Base-by-base conservation (phyloP, 1,139 yeast species). In the Pichia terricola region DNA sequence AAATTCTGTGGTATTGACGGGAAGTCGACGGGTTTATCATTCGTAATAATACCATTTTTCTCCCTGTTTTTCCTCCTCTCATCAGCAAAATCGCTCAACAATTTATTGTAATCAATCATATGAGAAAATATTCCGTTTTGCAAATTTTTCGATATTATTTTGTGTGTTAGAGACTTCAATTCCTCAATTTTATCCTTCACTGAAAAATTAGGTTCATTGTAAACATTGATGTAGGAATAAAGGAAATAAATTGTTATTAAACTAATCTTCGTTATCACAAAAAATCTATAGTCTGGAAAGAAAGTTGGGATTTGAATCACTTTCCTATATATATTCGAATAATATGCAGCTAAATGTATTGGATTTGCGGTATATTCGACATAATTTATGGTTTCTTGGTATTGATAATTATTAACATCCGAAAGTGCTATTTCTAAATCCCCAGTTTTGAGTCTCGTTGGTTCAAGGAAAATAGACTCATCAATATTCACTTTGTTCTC, bases 271-370 rank as follows among this genome's bases (percentile, higher is more conserved):
- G 49, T 38, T 34, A 38, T 45, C 25, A 43, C 45, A 36, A 47
- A 47, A 35, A 45, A 47, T n/a, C 30, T 41, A 30, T 47, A 47
- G 32, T 45, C 41, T 11, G 47, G 28, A 10, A 36, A n/a, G 10
- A 43, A 27, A n/a, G 39, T 35, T 10, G 43, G 45, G 10, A 43
- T 22, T 26, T 34, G 31, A n/a, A 47, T 40, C 4, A 42, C 34
- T 2, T 37, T 37, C 25, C 43, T 47, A 34, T 47, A 45, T 25
- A 40, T 31, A 4, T 39, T n/a, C 4, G 49, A 42, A 8, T 43
- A 28, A 26, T 33, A 39, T 4, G 45, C 35, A 5, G 46, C 47
- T 4, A 43, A n/a, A 3, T 25, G 9, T 3, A 26, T 34, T 1
- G 50, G 46, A 10, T 27, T 34, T 35, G 35, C 26, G 4, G 34